Conservation (phyloP, 495 filamentous ascomycete species). For the Podospora didyma region DNA sequence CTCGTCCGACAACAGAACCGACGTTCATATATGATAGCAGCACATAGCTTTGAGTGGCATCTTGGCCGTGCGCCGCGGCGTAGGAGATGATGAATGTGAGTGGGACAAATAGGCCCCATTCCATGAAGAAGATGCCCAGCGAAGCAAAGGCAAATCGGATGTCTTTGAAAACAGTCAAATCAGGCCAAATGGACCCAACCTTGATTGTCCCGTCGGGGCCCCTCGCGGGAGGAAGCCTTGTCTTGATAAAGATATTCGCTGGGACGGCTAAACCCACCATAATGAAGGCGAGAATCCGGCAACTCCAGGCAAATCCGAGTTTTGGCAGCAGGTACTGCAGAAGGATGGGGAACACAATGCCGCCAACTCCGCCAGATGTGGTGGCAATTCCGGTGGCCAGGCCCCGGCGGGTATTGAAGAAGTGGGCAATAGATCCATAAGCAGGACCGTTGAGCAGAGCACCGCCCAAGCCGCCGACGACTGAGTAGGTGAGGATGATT, state of each 20-base stretch:
- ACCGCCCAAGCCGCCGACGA: conserved; percentile 53
- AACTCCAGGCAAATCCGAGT: conserved; percentile 55
- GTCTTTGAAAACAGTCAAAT: conserved; percentile 53
- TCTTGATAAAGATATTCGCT: conserved; percentile 52
- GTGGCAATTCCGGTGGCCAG: conserved; percentile 64
- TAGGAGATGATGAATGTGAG: conserved; percentile 52
- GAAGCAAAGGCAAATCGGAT: conserved; percentile 52
- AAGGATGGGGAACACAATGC: conserved; percentile 57
- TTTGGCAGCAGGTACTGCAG: conserved; percentile 45
- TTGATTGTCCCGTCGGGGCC: conserved; percentile 23
- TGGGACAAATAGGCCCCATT: conserved; percentile 45
- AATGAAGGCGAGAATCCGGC: conserved; percentile 56
- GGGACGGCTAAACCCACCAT: conserved; percentile 49
- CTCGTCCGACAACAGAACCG: conserved; percentile 60
- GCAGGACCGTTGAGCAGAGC: conserved; percentile 58
- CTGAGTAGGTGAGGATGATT: conserved; percentile 57
- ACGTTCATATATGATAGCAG: conserved; percentile 56
- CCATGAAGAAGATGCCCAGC: conserved; percentile 53
- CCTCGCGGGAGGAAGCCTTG: conserved; percentile 40
- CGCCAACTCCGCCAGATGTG: conserved; percentile 56
- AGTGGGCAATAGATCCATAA: conserved; percentile 59
- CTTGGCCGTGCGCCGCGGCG: conserved; percentile 41
- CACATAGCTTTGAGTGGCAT: conserved; percentile 57
- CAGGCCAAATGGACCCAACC: conserved; percentile 38
- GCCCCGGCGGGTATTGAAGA: conserved; percentile 57